Base-by-base conservation (phyloP, 805 yeast genomes). In the Metschnikowia corniflorae region DNA sequence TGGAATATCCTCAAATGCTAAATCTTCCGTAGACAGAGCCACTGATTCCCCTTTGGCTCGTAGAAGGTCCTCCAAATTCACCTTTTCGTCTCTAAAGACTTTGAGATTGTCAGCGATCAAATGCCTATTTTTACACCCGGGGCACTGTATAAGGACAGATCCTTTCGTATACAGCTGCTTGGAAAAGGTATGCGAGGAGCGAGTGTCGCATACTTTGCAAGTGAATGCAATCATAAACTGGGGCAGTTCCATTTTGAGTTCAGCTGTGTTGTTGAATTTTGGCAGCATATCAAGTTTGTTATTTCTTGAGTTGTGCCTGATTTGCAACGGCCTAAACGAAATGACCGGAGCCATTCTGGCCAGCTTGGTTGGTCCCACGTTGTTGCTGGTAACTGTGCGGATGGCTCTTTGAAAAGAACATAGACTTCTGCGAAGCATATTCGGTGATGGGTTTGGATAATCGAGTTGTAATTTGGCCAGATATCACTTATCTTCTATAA, bases 81-180 rank as follows among this genome's bases (percentile, higher is more conserved):
- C 73, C 45, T 73, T 70, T 17, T 77, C 68, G 58, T 89, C 96
- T n/a, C 80, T 77, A 54, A 89, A 88, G 21, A 89, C 85, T 65
- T 79, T 57, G 35, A 62, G 51, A 44, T 58, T 57, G 56, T 91
- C 97, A 0, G 97, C 95, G 26, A 91, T 89, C 54, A 91, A 64
- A 56, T 91, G 97, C 46, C 96, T 76, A 53, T 77, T 81, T 46
- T 82, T 73, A 58, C 97, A 91, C 12, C 88, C 85, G 0, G 97
- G 97, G 57, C 97, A 91, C 53, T 86, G 87, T 16, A 91, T 82
- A 33, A 87, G 63, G 3, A 91, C 95, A 0, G 96, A 81, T 2
- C 97, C 97, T 7, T 70, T 65, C 10, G 82, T 77, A 57, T 91
- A 91, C 0, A 96, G 89, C 61, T 91, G 97, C 49, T 89, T 89